Evolutionary conservation across 192 early-diverging fungal species (phyloP), one percentile per base, ranked within the genome.

Genomic region (Backusella westeae): DNA sequence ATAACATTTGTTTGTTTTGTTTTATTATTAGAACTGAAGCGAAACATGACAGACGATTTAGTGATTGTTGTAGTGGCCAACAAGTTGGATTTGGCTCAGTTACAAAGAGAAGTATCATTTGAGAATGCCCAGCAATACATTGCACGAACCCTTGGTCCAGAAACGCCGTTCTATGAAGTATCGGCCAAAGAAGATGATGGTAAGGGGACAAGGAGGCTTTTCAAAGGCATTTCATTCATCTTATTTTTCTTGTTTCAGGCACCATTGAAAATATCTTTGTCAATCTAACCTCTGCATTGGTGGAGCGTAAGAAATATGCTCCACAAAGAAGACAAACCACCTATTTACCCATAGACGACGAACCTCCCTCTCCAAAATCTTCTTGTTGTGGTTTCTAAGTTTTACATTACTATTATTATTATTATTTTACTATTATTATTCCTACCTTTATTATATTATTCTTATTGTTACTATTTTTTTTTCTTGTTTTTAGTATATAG

Each of bases 121-220:
- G 71, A 84, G 14, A 86, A 86, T 39, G 87, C 90, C 35, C 88
- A 87, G 53, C 87, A 90, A 53, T 93, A 91, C 67, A 84, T 89
- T 75, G 83, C 88, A 77, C 82, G 81, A 36, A 75, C 86, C 39
- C 78, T 91, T 0, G 91, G 91, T n/a, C 79, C 87, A 67, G 91
- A 90, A 21, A 88, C 81, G 17, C 82, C 86, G 36, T 82, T 91
- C 8, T 90, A 91, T 17, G 91, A 93, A 81, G 89, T 93, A 34
- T 93, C 91, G 4, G 90, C 90, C 23, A 91, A 91, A 72, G 91
- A 93, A 14, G 91, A 91, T 74, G 86, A 93, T 75, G 91, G 91
- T 88, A 83, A 39, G 68, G 29, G 23, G 9, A 26, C 0, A 19
- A 26, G 34, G 8, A 53, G 32, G 6, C 1, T 42, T 67, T 26